A percentile compares a stretch with the other conserved stretches of the same genome.
Evolutionary conservation across 1,284 basidiomycete genomes (phyloP).

Genomic region (Ceratobasidium sp.): DNA sequence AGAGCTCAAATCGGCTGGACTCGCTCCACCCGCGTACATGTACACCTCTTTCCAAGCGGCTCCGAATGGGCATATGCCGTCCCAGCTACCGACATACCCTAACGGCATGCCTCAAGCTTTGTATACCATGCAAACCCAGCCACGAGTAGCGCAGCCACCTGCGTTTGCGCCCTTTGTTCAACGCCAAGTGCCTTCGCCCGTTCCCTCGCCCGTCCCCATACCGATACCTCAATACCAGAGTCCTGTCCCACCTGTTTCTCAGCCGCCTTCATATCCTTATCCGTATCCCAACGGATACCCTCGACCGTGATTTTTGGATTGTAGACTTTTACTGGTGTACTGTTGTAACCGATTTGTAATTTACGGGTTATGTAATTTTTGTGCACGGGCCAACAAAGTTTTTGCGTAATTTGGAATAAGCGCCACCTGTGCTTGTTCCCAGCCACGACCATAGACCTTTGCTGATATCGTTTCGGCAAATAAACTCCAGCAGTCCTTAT

Average conservation of each 20-base stretch:
- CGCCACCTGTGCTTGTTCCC: slow-evolving; percentile 35
- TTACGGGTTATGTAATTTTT: slow-evolving; percentile 42
- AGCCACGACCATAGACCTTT: slow-evolving; percentile 42
- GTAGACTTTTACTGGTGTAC: slow-evolving; percentile 19
- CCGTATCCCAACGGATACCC: slow-evolving; percentile 32
- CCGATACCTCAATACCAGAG: slow-evolving; percentile 36
- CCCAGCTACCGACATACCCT: not conserved
- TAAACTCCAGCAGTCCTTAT: slow-evolving; percentile 40
- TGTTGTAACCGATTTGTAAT: slow-evolving; percentile 40
- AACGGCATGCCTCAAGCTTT: not conserved
- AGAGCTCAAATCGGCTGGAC: not conserved
- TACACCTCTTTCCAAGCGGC: slow-evolving; percentile 26
- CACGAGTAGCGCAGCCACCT: not conserved
- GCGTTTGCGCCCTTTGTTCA: slow-evolving; percentile 7
- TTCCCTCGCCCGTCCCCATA: not conserved
- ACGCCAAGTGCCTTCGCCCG: slow-evolving; percentile 7
- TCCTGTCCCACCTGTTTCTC: slow-evolving; percentile 32
- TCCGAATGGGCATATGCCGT: slow-evolving; percentile 16
- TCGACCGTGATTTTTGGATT: slow-evolving; percentile 2
- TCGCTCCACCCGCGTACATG: slow-evolving; percentile 9
- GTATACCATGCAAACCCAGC: slow-evolving; percentile 8
- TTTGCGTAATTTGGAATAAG: slow-evolving; percentile 36
- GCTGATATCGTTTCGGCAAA: slow-evolving; percentile 16
- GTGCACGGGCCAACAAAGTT: slow-evolving; percentile 37
- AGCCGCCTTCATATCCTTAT: slow-evolving; percentile 28